Conservation (phyloP, 2,329 filamentous ascomycete species). For the Pestalotiopsis sp. region DNA sequence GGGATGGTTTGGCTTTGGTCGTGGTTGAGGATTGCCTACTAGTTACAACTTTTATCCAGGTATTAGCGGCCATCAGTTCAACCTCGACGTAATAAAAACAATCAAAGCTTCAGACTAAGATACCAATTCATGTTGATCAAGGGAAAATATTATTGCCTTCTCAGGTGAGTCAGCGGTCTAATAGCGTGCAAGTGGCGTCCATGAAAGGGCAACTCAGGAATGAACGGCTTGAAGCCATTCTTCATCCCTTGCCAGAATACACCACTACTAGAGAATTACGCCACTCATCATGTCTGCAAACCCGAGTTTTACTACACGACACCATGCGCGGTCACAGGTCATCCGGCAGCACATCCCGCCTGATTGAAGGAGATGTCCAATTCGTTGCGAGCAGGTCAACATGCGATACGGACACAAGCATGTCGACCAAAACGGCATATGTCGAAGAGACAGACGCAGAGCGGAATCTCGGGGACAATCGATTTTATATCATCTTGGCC, state of each 20-base stretch:
- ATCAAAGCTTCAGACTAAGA: neutral
- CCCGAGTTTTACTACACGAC: neutral
- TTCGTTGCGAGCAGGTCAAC: neutral
- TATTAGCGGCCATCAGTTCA: neutral
- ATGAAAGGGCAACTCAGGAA: neutral
- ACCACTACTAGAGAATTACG: neutral
- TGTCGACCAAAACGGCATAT: slow-evolving; percentile 17
- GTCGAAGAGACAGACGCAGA: neutral
- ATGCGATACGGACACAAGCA: neutral
- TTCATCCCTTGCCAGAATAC: slow-evolving; percentile 2
- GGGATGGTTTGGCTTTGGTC: slow-evolving; percentile 78
- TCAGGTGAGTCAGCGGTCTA: neutral
- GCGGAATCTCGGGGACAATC: neutral
- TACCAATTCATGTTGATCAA: neutral
- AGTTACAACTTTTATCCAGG: neutral
- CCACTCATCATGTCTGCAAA: neutral
- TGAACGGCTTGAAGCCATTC: neutral
- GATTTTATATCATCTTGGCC: neutral
- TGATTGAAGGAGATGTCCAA: slow-evolving; percentile 21
- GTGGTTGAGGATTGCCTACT: slow-evolving; percentile 24
- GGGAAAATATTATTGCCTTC: no score
- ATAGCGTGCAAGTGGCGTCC: neutral
- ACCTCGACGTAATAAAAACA: neutral
- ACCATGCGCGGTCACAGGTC: slow-evolving; percentile 23
- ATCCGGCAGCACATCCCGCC: slow-evolving; percentile 24